Conservation (phyloP, 768 basidiomycete genomes). For the Pulveroboletus sp. region DNA sequence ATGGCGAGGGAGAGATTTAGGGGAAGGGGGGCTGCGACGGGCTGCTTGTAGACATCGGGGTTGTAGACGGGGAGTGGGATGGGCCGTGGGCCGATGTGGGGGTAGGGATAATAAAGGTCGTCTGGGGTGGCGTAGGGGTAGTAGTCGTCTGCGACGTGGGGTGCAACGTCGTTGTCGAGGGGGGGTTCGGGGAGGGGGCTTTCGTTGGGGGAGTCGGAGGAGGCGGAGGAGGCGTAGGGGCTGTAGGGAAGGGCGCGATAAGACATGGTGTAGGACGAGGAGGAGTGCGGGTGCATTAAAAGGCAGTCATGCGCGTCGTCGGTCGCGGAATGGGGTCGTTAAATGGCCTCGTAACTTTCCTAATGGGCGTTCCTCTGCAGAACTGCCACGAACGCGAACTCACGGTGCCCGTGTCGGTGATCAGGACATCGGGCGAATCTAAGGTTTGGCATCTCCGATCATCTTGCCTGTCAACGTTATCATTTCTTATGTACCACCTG, state of each 20-base stretch:
- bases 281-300: too few species aligned
- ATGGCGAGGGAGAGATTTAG: conserved; percentile 32
- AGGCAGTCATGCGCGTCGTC: too few species aligned
- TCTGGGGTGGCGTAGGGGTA: conserved; percentile 26
- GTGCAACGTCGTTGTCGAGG: conserved; percentile 29
- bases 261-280: conserved; percentile 16
- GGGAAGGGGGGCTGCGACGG: conserved; percentile 31
- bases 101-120: conserved; percentile 26
- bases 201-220: conserved; percentile 38
- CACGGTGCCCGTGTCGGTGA: conserved; percentile 18
- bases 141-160: conserved; percentile 31
- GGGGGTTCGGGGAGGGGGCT: conserved; percentile 39
- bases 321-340: too few species aligned
- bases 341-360: conserved; percentile 27
- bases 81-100: conserved; percentile 20
- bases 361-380: conserved; percentile 29
- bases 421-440: conserved; percentile 31
- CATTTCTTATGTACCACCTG: conserved; percentile 28
- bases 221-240: conserved; percentile 36
- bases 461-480: conserved; percentile 33
- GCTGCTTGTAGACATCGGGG: conserved; percentile 32
- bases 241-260: conserved; percentile 26
- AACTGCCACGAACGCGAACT: neutral
- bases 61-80: conserved; percentile 23
- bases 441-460: conserved; percentile 36